Base-by-base conservation (phyloP, 2,329 filamentous ascomycete species). In the Ceratocystis destructans region DNA sequence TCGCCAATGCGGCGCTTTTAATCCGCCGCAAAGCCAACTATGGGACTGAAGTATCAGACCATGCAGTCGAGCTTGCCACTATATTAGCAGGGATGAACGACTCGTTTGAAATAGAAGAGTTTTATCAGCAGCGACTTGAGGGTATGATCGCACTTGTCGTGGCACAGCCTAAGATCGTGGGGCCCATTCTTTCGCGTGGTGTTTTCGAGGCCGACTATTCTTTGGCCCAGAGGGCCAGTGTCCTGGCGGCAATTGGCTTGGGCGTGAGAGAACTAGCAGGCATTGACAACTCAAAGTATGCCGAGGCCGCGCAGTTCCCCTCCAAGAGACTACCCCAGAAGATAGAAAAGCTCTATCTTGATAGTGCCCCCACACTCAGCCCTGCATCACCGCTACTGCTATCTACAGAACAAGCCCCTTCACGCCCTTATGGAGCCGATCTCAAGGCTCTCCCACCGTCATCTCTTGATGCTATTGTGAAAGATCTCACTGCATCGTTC, bases 141-240 rank as follows among this genome's bases (percentile, higher is more conserved):
- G 86, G 87, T 15, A 87, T 99, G 78, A 85, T 96, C 57, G 88
- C 92, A 0, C 76, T 96, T 6, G 78, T 96, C 0, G 80, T 94
- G 1, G 86, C 89, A 0, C 84, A 89, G 69, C 90, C 94, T 0
- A 78, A 83, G 62, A 80, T 83, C 64, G 90, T 96, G 83, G 92
- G 86, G 0, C 88, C 85, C 15, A 95, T 90, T 87, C 89, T 95
- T 67, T 85, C 88, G 2, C 85, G 86, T 66, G 87, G 88, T 0
- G 95, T 94, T 73, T 97, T 96, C 73, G 87, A 90, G 53, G 92
- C 92, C 17, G 94, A 99, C 73, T 92, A 94, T 74, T 96, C 92
- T 0, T 78, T 97, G 46, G 83, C 87, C 0, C 93, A 97, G 73
- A 83, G 94, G 48, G 89, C 88, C 6, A 84, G 88, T 0, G 81